Base-by-base conservation (phyloP, 2,329 filamentous ascomycete genomes). In the Cryphonectria parasitica region DNA sequence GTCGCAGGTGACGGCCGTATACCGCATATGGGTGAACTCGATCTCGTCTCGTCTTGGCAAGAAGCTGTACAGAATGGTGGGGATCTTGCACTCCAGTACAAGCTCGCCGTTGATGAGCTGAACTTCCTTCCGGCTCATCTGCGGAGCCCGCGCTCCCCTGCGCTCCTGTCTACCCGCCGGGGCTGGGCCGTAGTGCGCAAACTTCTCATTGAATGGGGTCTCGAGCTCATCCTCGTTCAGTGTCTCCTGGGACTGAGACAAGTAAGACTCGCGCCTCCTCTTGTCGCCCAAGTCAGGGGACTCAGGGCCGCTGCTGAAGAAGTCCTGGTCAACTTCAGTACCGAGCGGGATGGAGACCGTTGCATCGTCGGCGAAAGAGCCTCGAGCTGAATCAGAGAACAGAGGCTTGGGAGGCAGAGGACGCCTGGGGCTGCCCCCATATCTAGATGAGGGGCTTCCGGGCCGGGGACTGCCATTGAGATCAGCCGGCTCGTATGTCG, bases 21-120 rank as follows among this genome's bases (percentile, higher is more conserved):
- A 99, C 68, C 96, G 91, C 95, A 98, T 98, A 78, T 98, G 95
- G 0, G 96, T 99, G 80, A 99, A 99, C 78, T 99, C 96, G 73
- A 95, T 87, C 80, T 97, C 95, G 78, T 98, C 94, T 71, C 95
- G 90, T 22, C 95, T 89, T 0, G 97, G 97, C 73, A 99, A 83
- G 82, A 99, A 99, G 79, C 94, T 97, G 87, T 98, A 97, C 56
- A 99, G 86, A 75, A 98, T 99, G 0, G 96, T 99, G 0, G 97
- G 96, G 75, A 99, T 99, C 83, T 99, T 99, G 86, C 96, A 98
- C 83, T 99, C 96, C 63, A 99, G 86, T 71, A 99, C 95, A 67
- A 99, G 90, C 82, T 99, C 95, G 78, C 96, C 96, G 78, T 99
- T 98, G 86, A 98, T 97, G 61, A 99, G 88, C 77, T 94, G 91